Conservation (phyloP, 2,329 filamentous ascomycete genomes). For the Aspergillus ibericus region DNA sequence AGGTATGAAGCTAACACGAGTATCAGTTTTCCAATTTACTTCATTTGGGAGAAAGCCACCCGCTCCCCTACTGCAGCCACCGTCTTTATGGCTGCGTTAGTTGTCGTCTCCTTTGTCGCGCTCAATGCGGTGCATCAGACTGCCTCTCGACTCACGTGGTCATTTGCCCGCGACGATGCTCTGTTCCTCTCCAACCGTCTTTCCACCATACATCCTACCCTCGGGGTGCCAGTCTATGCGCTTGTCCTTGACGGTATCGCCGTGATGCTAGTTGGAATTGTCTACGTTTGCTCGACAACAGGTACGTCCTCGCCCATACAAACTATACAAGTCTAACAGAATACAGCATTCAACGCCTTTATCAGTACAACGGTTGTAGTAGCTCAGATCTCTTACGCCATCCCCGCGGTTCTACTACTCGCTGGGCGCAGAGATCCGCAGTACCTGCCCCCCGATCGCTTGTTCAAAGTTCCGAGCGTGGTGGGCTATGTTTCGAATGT, state of each 20-base stretch:
- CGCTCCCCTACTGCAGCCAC: conserved; percentile 21
- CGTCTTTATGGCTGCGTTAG: conserved; percentile 21
- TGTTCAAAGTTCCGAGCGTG: conserved; percentile 14
- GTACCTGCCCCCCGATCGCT: conserved; percentile 18
- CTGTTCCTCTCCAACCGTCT: conserved; percentile 29
- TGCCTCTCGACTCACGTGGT: conserved; percentile 34
- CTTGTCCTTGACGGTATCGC: conserved; percentile 16
- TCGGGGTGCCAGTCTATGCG: conserved; percentile 19
- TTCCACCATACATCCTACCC: conserved; percentile 7
- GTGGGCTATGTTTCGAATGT: conserved; percentile 19
- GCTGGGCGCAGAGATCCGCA: conserved; percentile 9
- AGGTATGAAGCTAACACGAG: not conserved
- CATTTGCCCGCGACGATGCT: conserved; percentile 34
- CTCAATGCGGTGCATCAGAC: conserved; percentile 28
- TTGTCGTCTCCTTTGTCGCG: conserved; percentile 20
- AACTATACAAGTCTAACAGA: not conserved
- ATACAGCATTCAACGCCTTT: conserved; percentile 25
- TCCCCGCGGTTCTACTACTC: conserved; percentile 21
- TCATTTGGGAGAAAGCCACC: conserved; percentile 26
- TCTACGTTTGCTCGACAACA: conserved; percentile 24
- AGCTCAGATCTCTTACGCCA: conserved; percentile 24
- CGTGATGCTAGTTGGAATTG: conserved; percentile 22
- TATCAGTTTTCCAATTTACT: conserved; percentile 22
- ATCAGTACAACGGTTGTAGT: conserved; percentile 24
- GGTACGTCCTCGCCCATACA: conserved; percentile 7